Conservation (phyloP, 768 basidiomycete genomes). For the Leccinum longicurvipes region DNA sequence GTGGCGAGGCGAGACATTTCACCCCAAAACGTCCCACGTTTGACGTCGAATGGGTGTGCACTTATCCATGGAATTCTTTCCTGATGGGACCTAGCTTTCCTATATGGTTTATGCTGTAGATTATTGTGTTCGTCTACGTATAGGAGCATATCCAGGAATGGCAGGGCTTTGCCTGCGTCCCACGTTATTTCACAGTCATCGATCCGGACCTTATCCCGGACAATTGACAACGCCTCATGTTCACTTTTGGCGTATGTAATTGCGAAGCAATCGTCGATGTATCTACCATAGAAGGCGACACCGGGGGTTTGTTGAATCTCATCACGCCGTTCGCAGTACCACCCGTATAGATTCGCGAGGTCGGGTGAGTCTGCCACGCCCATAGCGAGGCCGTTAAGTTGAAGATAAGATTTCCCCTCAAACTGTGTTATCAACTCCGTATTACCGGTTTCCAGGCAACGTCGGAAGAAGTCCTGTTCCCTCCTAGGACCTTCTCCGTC, state of each 20-base stretch:
- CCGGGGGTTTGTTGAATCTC: neutral
- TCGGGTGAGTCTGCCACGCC: too few species aligned
- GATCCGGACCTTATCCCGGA: neutral
- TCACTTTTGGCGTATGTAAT: neutral
- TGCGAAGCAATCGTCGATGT: slow-evolving; percentile 3
- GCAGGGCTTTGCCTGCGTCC: neutral
- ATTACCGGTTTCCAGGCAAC: too few species aligned
- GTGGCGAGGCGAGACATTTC: slow-evolving; percentile 4
- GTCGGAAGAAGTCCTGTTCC: too few species aligned
- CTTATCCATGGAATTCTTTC: slow-evolving; percentile 10
- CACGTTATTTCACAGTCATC: slow-evolving; percentile 1
- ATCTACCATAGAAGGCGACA: neutral
- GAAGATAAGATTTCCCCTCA: too few species aligned
- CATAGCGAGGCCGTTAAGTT: too few species aligned
- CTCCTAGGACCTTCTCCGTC: too few species aligned
- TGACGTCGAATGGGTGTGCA: slow-evolving; percentile 1
- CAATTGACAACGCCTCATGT: neutral
- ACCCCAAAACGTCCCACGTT: slow-evolving; percentile 4
- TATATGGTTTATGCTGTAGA: slow-evolving; percentile 1
- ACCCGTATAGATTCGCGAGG: neutral
- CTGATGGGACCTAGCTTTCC: neutral
- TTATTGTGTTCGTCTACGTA: neutral
- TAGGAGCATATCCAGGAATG: slow-evolving; percentile 6
- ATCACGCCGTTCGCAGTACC: neutral
- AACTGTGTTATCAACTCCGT: too few species aligned